Evolutionary conservation across 345 rosid genomes (phyloP), one percentile per base, ranked within the genome.

Genomic region (Hibiscus trionum): DNA sequence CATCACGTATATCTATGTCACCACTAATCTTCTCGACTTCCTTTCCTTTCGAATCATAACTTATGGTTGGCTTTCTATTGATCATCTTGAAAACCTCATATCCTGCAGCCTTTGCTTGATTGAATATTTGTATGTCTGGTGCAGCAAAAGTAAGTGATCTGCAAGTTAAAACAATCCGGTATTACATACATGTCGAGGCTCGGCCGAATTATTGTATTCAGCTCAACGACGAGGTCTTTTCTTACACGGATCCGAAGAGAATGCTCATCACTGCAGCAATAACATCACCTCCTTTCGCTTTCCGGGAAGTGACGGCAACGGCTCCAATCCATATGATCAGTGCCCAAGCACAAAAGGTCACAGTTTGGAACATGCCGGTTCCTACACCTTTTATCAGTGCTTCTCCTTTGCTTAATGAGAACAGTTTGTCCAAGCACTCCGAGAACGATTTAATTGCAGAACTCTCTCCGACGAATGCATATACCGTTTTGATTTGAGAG

Each of bases 221-320:
- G 35, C 24, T 65, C 4, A 3, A 65, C 17, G 39, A 42, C 0
- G 50, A 14, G 29, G 76, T 35, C 37, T 72, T 15, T 46, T 57
- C 86, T 81, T 81, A 88, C 90, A 88, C 80, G 29, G 90, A 87
- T 52, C 93, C 90, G 42, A 85, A 82, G 75, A 88, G 86, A 76
- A 88, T 86, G 81, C 87, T 77, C 90, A 88, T 85, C 19, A 88
- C 80, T 11, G 89, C 86, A 19, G 90, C 88, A 16, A 86, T 61
- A 35, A 84, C 79, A 10, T 86, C 76, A 53, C 93, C 90, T 55
- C 90, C 89, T 7, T 50, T 81, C 7, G 90, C 77, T 77, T 77
- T 78, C 50, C 70, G 52, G 7, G 73, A 72, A 12, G 64, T 70
- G 59, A 88, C 85, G 3, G 82, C 82, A 29, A 86, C 58, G 7